These are phyloP conservation scores for Dactylis glomerata DNA, from an alignment of 176 grass and related monocot species.

Conservation along the genomic window DNA sequence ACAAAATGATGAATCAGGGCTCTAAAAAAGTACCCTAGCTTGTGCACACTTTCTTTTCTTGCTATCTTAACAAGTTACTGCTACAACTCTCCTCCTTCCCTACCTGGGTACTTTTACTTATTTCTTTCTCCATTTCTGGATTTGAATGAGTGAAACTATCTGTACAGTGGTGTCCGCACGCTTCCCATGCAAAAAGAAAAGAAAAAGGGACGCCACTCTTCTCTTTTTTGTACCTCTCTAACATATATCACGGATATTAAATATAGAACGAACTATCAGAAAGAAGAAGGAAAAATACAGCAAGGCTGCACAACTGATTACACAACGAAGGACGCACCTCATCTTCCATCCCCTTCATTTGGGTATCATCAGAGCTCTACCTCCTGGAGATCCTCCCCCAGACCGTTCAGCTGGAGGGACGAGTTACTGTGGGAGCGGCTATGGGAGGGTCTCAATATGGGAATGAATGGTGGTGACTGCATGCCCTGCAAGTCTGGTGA, in stretches of 20 bases:
- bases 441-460: conserved; percentile 15
- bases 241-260: conserved; percentile 25
- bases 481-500: conserved; percentile 30
- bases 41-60: not conserved
- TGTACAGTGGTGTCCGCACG: conserved; percentile 53
- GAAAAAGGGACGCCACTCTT: conserved; percentile 32
- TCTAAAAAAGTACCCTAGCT: not conserved
- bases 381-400: conserved; percentile 58
- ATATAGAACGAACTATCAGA: conserved; percentile 8
- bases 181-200: conserved; percentile 40
- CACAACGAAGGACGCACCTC: not conserved
- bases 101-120: not conserved
- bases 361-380: conserved; percentile 58
- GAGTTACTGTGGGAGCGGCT: conserved; percentile 40
- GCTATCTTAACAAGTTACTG: conserved; percentile 21
- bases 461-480: conserved; percentile 34
- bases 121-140: conserved; percentile 19
- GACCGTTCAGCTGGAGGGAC: conserved; percentile 12
- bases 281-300: not conserved
- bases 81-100: conserved; percentile 15
- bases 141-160: conserved; percentile 28
- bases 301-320: not conserved
- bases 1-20: not conserved
- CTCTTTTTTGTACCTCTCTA: conserved; percentile 21
- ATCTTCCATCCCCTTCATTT: not conserved